Evolutionary conservation across 805 yeast species (phyloP).

Genomic region (Zygotorulaspora sp.): DNA sequence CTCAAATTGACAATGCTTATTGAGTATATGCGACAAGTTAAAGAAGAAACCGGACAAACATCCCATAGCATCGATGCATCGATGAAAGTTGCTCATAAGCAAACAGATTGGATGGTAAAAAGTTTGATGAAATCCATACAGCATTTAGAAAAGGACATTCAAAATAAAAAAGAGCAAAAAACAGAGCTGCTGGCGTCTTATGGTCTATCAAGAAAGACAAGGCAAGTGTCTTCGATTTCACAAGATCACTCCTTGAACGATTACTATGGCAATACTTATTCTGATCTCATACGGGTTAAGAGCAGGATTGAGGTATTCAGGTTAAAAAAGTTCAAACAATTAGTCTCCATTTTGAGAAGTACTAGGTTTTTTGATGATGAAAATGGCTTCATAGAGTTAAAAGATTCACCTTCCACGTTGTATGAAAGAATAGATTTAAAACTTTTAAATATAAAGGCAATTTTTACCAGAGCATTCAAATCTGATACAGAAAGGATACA

Average conservation of each 20-base stretch:
- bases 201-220: not conserved
- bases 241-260: slow-evolving; percentile 17
- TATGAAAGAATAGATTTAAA: slow-evolving; percentile 13
- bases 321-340: slow-evolving; percentile 19
- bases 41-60: slow-evolving; percentile 17
- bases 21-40: slow-evolving; percentile 26
- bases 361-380: slow-evolving; percentile 15
- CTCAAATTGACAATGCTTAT: slow-evolving; percentile 29
- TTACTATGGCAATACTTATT: slow-evolving; percentile 27
- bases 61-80: slow-evolving; percentile 16
- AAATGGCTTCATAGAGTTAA: slow-evolving; percentile 11
- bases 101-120: slow-evolving; percentile 6
- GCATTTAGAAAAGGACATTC: slow-evolving; percentile 7
- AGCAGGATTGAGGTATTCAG: slow-evolving; percentile 16
- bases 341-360: slow-evolving; percentile 16
- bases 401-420: slow-evolving; percentile 1
- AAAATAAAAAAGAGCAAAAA: slow-evolving; percentile 6
- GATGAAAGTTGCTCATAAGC: slow-evolving; percentile 1
- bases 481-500: slow-evolving; percentile 10
- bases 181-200: not conserved
- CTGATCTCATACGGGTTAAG: slow-evolving; percentile 21
- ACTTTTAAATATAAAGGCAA: slow-evolving; percentile 8
- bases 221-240: slow-evolving; percentile 1
- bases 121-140: slow-evolving; percentile 7
- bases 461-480: slow-evolving; percentile 10